A percentile compares a stretch with the other conserved stretches of the same genome.
phyloP scores from a whole-genome alignment of 345 rosid species.

The Isatis tinctoria region DNA sequence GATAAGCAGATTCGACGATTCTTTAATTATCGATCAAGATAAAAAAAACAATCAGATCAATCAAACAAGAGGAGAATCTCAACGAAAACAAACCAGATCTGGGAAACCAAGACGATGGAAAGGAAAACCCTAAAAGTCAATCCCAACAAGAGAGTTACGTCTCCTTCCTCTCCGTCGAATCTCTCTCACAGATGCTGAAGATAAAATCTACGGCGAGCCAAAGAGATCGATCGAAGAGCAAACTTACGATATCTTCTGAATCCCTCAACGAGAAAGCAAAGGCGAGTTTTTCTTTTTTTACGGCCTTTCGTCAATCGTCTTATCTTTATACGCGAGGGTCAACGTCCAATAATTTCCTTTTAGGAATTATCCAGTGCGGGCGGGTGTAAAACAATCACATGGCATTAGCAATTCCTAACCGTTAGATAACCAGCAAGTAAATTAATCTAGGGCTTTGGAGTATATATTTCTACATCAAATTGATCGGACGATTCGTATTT shows the following conservation, averaged over 20 bases:
- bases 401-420: background rate
- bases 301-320: background rate
- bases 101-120: background rate
- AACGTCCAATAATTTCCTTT: conserved; percentile 1
- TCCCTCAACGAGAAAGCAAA: background rate
- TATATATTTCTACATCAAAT: background rate
- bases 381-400: background rate
- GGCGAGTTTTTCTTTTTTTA: background rate
- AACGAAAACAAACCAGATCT: conserved; percentile 23
- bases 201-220: background rate
- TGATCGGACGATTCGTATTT: background rate
- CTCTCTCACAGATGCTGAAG: conserved; percentile 20
- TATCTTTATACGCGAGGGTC: background rate
- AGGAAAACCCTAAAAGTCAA: conserved; percentile 35
- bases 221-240: background rate
- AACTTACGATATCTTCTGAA: background rate
- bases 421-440: background rate
- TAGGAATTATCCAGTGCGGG: background rate
- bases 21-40: background rate
- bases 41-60: background rate
- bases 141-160: background rate
- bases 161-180: conserved; percentile 34
- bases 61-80: conserved; percentile 4
- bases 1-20: background rate
- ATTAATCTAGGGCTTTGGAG: background rate